A percentile compares a stretch with the other conserved stretches of the same genome.
Evolutionary conservation across 2,329 filamentous ascomycete species (phyloP).

Genomic region (Colletotrichum sp.): DNA sequence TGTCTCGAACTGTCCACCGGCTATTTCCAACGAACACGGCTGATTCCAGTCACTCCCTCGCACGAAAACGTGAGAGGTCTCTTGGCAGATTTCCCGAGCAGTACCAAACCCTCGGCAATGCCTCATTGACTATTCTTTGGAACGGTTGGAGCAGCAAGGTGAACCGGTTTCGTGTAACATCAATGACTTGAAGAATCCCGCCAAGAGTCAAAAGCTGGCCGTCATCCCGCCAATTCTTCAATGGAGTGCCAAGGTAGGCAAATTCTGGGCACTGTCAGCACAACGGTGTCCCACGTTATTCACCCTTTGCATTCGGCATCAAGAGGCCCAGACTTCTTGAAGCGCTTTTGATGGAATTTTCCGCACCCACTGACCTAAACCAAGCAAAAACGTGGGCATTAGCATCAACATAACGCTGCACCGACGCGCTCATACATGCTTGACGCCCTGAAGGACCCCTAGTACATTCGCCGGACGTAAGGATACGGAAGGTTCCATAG

Average conservation of each 20-base stretch:
- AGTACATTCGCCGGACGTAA: neutral
- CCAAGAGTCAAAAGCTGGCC: neutral
- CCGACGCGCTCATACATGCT: neutral
- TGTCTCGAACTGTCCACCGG: neutral
- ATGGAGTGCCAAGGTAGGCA: neutral
- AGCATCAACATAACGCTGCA: neutral
- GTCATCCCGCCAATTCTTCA: neutral
- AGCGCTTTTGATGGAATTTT: neutral
- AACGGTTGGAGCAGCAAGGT: neutral
- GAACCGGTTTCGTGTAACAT: neutral
- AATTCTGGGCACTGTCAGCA: neutral
- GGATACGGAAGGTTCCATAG: neutral
- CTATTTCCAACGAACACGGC: neutral
- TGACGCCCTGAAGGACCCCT: neutral
- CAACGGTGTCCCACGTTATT: neutral
- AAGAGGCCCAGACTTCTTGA: neutral
- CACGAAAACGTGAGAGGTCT: neutral
- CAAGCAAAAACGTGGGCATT: neutral
- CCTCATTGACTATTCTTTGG: neutral
- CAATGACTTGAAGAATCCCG: neutral
- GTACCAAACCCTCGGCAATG: neutral
- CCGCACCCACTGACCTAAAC: accelerated
- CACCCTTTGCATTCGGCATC: neutral
- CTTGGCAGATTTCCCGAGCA: neutral
- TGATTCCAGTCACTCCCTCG: neutral